Base-by-base conservation (phyloP, 2,329 filamentous ascomycete species). In the Fusarium protoensiforme region DNA sequence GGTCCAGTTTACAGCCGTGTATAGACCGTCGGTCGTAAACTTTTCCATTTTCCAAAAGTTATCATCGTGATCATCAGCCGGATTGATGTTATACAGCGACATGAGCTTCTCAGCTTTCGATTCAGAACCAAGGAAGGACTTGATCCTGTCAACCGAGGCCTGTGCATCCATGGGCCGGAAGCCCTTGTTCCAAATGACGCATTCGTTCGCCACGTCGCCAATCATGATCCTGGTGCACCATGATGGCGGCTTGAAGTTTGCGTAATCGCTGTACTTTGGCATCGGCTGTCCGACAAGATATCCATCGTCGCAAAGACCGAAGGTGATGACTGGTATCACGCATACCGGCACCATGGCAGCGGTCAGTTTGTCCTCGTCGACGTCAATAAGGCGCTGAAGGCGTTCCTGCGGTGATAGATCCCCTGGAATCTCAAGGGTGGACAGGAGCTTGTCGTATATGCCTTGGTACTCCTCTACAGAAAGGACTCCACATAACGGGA, bases 171-270 rank as follows among this genome's bases (percentile, higher is more conserved):
- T 65, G 20, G 53, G 13, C 20, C 35, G 27, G 14, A 68, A 69
- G 22, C 33, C 35, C 36, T 76, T 77, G 58, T 77, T 77, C 74
- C 75, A 77, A 36, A 77, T 76, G 38, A 76, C 68, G 58, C 69
- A 64, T 61, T 76, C 73, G 35, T 69, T 75, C 39, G 46, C 48
- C 31, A 58, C 68, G 56, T 76, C 72, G 29, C 70, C 75, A 38
- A 74, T 65, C 71, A 73, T 62, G 61, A 77, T 65, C 16, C 75
- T 62, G 13, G 48, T n/a, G 14, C 61, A 65, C 54, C 61, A 68
- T 16, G 39, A 38, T 31, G 66, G 66, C 11, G 54, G 33, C 29
- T 61, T 43, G 20, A 68, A 65, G 22, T 53, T 63, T 27, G 18
- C 31, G 33, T 56, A 65, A n/a, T 54, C 27, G 31, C 41, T 60